Base-by-base conservation (phyloP, 441 rosid genomes). In the Pelargonium myrrhifolium region DNA sequence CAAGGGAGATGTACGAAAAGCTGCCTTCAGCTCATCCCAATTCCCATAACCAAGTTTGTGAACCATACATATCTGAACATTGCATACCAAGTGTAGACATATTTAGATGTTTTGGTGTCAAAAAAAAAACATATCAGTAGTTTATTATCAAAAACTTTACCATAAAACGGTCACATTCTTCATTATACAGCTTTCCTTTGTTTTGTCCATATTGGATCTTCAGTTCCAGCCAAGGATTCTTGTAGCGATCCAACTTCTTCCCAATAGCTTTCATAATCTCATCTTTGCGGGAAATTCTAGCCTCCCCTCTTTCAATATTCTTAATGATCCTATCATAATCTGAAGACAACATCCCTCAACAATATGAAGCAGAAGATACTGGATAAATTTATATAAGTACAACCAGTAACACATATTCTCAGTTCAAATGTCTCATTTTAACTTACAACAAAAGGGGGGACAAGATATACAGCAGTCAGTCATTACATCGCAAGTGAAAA, bases 181-280 rank as follows among this genome's bases (percentile, higher is more conserved):
- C 99, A 72, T 92, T 92, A 81, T 92, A 92, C 77, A 92, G 76
- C 79, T 92, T 92, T 74, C 99, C 98, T 80, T 92, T 92, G 85
- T 95, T 92, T 82, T 95, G 99, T 71, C 97, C 99, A 75, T 95
- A 90, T 79, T 92, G 97, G 76, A 95, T 90, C 90, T 92, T 95
- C 83, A 95, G 73, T 75, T 95, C 99, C 73, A 89, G 86, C 98
- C 98, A 92, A 10, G 99, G 97, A 73, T 92, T 95, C 80, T 86
- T 92, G 89, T 92, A 95, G 60, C 99, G 96, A 69, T 95, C 97
- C 84, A 95, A 74, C 67, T 95, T 92, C 90, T 90, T 92, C 67
- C 98, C 96, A 53, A 95, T 89, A 55, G 98, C 99, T 81, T 90
- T 92, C 99, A 95, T 95, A 71, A 95, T 95, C 85, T 95, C 98